Evolutionary conservation across 306 rosid species (phyloP).

Genomic region (Myrica gale): DNA sequence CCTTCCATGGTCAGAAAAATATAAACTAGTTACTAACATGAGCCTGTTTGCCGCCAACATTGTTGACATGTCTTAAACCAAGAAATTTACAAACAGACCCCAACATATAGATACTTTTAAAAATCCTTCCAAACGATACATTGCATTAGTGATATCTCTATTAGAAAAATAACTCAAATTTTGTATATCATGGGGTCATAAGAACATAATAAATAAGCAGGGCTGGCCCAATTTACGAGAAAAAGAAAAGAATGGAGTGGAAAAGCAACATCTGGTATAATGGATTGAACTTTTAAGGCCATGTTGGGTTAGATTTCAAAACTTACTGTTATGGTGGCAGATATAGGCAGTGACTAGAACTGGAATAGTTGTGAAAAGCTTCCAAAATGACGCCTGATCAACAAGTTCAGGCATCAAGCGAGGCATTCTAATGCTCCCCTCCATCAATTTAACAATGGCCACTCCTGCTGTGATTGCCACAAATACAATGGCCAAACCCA

Average conservation of each 20-base stretch:
- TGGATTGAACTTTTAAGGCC: neutral
- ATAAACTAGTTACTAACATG: neutral
- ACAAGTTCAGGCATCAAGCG: slow-evolving; percentile 47
- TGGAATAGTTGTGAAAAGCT: slow-evolving; percentile 63
- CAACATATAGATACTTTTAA: neutral
- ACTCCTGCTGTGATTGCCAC: slow-evolving; percentile 58
- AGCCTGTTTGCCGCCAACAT: neutral
- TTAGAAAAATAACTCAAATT: neutral
- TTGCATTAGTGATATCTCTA: neutral
- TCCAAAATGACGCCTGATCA: slow-evolving; percentile 59
- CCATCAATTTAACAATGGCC: slow-evolving; percentile 41
- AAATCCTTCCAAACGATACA: neutral
- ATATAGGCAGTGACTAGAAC: slow-evolving; percentile 67
- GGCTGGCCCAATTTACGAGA: neutral
- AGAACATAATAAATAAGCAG: neutral
- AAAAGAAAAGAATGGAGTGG: no score
- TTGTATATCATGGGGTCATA: neutral
- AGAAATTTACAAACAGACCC: neutral
- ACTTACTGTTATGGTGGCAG: slow-evolving; percentile 64
- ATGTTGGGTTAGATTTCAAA: neutral
- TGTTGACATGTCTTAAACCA: neutral
- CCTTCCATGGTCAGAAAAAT: neutral
- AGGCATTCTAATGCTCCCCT: slow-evolving; percentile 57
- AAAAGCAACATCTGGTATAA: neutral
- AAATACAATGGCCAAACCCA: slow-evolving; percentile 58